Conservation (phyloP, 176 grass and related monocot genomes). For the Themeda triandra region DNA sequence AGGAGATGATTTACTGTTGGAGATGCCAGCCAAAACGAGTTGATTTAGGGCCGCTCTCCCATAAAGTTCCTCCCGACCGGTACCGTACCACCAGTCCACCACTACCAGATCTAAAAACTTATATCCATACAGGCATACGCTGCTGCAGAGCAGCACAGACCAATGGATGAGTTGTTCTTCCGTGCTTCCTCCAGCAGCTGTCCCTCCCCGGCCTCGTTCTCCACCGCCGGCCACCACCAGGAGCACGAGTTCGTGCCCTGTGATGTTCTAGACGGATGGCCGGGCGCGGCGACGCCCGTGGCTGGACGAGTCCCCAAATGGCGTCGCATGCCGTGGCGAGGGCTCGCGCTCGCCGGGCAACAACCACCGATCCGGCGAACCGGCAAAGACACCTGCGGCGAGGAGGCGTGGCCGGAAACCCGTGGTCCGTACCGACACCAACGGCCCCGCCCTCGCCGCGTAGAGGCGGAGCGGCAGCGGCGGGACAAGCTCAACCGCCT, state of each 20-base stretch:
- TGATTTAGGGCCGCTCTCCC: no score
- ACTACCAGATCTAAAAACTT: not conserved
- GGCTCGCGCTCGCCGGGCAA: not conserved
- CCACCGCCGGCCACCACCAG: not conserved
- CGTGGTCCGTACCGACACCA: not conserved
- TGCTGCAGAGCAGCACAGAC: not conserved
- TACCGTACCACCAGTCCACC: not conserved
- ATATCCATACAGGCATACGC: not conserved
- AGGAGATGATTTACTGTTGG: no score
- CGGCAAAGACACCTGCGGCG: not conserved
- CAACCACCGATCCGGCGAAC: not conserved
- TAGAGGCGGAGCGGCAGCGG: conserved; percentile 46
- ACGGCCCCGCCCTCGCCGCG: not conserved
- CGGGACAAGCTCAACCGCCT: conserved; percentile 61
- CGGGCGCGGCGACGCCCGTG: not conserved
- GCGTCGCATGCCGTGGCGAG: not conserved
- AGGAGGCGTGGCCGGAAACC: not conserved
- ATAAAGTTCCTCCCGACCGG: no score
- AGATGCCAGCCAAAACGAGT: no score
- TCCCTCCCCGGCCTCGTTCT: not conserved
- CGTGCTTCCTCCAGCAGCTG: not conserved
- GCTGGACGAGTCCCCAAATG: not conserved
- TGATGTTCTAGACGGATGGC: not conserved
- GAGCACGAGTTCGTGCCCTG: not conserved
- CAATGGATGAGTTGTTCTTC: not conserved